Percentiles rank a stretch among this genome's conserved stretches.
Evolutionary conservation across 177 flowering plant species (phyloP).

Genomic region (Vitis hybrid): DNA sequence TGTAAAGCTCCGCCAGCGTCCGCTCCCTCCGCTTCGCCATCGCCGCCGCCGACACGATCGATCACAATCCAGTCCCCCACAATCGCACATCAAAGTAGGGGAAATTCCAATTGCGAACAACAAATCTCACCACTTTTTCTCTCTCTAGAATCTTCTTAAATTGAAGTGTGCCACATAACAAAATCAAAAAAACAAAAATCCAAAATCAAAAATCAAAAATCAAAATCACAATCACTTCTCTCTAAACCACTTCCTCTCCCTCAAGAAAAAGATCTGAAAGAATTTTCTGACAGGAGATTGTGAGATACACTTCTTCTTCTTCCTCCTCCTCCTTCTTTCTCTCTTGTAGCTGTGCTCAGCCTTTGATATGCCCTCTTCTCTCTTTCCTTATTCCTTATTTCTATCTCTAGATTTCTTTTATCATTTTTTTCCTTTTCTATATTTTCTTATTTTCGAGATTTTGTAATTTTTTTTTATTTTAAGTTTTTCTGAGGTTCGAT

Average conservation of each 20-base stretch:
- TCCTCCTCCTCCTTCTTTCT: background rate
- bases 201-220: no score
- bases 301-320: background rate
- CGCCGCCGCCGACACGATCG: slow-evolving; percentile 6
- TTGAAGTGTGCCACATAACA: no score
- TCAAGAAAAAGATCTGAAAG: background rate
- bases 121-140: background rate
- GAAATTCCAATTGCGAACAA: background rate
- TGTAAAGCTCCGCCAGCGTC: slow-evolving; percentile 29
- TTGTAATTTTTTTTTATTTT: background rate
- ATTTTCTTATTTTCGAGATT: background rate
- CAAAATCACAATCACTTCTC: background rate
- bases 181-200: background rate
- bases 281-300: background rate
- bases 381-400: background rate
- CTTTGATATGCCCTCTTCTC: background rate
- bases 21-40: slow-evolving; percentile 28
- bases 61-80: slow-evolving; percentile 3
- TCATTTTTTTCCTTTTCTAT: no score
- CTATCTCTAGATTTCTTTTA: no score
- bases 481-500: no score
- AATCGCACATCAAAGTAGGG: background rate
- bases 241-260: background rate
- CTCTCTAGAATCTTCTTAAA: background rate
- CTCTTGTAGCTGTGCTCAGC: background rate